phyloP scores from a whole-genome alignment of 176 grass and related monocot species.

The Aegilops sharonensis region DNA sequence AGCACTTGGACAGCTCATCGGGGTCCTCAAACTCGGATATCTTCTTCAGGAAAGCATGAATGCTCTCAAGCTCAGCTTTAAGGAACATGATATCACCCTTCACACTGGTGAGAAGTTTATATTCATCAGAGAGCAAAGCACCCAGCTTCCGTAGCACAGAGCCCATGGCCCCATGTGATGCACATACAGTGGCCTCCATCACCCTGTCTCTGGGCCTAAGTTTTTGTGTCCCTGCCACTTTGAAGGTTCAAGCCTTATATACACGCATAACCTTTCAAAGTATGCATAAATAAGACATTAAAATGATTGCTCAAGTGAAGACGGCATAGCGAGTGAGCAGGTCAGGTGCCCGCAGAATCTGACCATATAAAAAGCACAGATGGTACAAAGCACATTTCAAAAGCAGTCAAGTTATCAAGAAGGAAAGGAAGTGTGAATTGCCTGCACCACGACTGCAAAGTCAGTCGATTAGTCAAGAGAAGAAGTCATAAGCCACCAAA shows the following conservation, averaged over 20 bases:
- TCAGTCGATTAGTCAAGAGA: not conserved
- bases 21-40: not conserved
- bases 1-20: conserved; percentile 2
- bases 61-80: conserved; percentile 26
- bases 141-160: conserved; percentile 16
- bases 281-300: not conserved
- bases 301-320: not conserved
- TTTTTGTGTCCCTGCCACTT: not conserved
- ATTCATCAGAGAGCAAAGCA: conserved; percentile 28
- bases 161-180: conserved; percentile 5
- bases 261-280: not conserved
- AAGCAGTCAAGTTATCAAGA: not conserved
- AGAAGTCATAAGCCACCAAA: not conserved
- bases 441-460: not conserved
- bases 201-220: not conserved
- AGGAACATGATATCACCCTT: conserved; percentile 14
- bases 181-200: conserved; percentile 20
- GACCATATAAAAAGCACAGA: not conserved
- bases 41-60: conserved; percentile 16
- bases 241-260: conserved; percentile 6
- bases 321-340: not conserved
- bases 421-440: not conserved
- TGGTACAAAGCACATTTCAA: not conserved
- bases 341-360: not conserved
- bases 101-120: not conserved